These are phyloP conservation scores for Arthrobotrys pseudoclavata DNA, from an alignment of 2,329 filamentous ascomycete species.

Conservation along the genomic window DNA sequence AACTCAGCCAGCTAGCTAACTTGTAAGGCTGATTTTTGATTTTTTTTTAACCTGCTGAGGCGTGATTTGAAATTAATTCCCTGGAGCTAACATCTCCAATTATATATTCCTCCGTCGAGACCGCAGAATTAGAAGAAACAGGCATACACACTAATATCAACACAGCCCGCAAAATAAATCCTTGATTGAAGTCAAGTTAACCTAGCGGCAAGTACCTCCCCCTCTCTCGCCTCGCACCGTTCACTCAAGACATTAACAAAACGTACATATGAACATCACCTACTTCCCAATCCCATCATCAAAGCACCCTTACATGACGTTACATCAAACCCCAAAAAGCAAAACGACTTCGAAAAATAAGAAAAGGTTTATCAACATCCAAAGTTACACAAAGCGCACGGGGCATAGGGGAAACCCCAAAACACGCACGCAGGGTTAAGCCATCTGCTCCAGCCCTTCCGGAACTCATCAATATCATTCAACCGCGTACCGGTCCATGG, in stretches of 20 bases:
- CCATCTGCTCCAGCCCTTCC: conserved; percentile 8
- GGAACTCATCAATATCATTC: conserved; percentile 10
- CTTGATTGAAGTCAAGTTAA: background rate
- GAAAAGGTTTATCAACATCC: background rate
- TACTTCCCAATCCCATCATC: background rate
- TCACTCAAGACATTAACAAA: background rate
- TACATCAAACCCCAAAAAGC: conserved; percentile 9
- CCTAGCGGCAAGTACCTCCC: conserved; percentile 16
- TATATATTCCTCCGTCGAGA: conserved; percentile 8
- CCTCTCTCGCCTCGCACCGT: conserved; percentile 8
- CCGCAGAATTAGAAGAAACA: background rate
- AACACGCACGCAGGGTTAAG: conserved; percentile 9
- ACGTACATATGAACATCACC: background rate
- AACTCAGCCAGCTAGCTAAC: background rate
- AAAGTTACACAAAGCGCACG: conserved; percentile 19
- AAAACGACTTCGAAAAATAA: background rate
- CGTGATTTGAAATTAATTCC: background rate
- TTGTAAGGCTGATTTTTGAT: background rate
- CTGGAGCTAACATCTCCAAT: background rate
- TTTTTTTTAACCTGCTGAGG: background rate
- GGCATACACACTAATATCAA: conserved; percentile 1
- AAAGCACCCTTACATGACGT: conserved; percentile 41
- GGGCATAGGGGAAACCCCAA: conserved; percentile 33
- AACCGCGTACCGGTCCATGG: background rate
- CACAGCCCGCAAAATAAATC: background rate